Percentiles rank a stretch among this genome's conserved stretches.
Conservation (phyloP, 345 rosid species). For the Eutrema heterophyllum region DNA sequence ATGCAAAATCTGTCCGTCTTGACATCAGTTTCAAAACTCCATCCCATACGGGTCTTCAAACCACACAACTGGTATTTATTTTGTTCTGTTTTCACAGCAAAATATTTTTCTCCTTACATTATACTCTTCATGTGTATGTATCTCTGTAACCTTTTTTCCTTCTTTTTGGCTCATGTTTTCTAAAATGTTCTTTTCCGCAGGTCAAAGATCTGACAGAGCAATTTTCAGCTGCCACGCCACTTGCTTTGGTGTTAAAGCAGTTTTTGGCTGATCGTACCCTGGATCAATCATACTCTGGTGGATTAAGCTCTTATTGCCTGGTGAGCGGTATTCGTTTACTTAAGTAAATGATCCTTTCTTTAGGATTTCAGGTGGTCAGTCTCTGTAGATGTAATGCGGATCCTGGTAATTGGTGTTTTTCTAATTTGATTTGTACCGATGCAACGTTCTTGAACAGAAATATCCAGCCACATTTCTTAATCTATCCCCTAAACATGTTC, state of each 20-base stretch:
- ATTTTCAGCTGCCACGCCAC: slow-evolving; percentile 92
- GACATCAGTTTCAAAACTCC: slow-evolving; percentile 92
- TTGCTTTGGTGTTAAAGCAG: slow-evolving; percentile 94
- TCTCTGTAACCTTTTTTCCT: slow-evolving; percentile 1
- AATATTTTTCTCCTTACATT: not conserved
- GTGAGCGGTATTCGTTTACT: slow-evolving; percentile 36
- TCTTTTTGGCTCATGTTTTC: slow-evolving; percentile 5
- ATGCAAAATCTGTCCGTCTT: slow-evolving; percentile 68
- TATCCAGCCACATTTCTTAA: slow-evolving; percentile 1
- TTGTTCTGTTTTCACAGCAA: not conserved
- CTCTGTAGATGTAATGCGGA: slow-evolving; percentile 5
- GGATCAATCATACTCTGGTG: slow-evolving; percentile 97
- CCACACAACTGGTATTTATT: slow-evolving; percentile 71
- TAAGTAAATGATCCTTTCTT: slow-evolving; percentile 4
- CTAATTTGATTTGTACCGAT: not conserved
- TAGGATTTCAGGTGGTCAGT: slow-evolving; percentile 11
- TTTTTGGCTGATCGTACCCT: slow-evolving; percentile 97
- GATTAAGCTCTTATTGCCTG: slow-evolving; percentile 97
- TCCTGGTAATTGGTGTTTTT: slow-evolving; percentile 9
- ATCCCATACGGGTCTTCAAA: slow-evolving; percentile 93
- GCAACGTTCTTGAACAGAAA: not conserved
- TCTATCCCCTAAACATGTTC: slow-evolving; percentile 3
- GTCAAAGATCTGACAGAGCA: slow-evolving; percentile 85
- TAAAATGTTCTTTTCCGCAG: slow-evolving; percentile 36
- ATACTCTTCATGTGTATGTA: not conserved